phyloP scores from a whole-genome alignment of 495 filamentous ascomycete genomes.

The Usnea hakonensis region DNA sequence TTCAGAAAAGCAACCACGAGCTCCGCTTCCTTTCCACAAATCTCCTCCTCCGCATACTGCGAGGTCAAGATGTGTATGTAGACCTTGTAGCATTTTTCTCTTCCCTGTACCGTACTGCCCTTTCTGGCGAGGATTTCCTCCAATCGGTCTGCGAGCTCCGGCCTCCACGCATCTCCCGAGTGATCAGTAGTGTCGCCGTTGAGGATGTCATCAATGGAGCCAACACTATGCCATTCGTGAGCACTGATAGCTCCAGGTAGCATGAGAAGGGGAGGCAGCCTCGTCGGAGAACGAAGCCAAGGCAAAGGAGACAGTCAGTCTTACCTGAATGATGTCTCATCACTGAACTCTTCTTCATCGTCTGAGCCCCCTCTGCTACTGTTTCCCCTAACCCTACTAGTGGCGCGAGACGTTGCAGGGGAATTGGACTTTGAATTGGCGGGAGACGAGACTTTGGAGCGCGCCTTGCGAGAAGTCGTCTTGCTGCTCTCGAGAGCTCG shows the following conservation, averaged over 20 bases:
- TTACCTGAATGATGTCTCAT: constrained; percentile 64
- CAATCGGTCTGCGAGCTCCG: constrained; percentile 63
- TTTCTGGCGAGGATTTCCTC: constrained; percentile 81
- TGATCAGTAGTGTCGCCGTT: constrained; percentile 45
- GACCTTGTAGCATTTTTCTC: constrained; percentile 61
- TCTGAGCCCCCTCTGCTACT: constrained; percentile 62
- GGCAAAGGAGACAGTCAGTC: constrained; percentile 18
- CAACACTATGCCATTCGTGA: constrained; percentile 26
- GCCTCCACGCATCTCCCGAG: constrained; percentile 52
- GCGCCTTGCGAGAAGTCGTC: constrained; percentile 86
- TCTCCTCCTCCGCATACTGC: constrained; percentile 62
- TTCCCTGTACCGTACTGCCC: constrained; percentile 68
- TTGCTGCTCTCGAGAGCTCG: constrained; percentile 82
- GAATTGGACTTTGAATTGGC: constrained; percentile 57
- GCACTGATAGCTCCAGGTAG: neutral
- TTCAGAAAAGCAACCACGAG: constrained; percentile 64
- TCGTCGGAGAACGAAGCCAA: constrained; percentile 7
- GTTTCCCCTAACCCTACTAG: constrained; percentile 20
- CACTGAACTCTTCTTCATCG: constrained; percentile 68
- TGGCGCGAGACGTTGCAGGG: constrained; percentile 41
- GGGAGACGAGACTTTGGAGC: constrained; percentile 59
- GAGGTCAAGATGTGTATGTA: constrained; percentile 68
- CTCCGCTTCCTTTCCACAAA: constrained; percentile 52
- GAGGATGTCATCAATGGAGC: constrained; percentile 53
- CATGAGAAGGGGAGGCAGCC: neutral